phyloP scores from a whole-genome alignment of 371 early-diverging fungal species.

The Mucor racemosus region DNA sequence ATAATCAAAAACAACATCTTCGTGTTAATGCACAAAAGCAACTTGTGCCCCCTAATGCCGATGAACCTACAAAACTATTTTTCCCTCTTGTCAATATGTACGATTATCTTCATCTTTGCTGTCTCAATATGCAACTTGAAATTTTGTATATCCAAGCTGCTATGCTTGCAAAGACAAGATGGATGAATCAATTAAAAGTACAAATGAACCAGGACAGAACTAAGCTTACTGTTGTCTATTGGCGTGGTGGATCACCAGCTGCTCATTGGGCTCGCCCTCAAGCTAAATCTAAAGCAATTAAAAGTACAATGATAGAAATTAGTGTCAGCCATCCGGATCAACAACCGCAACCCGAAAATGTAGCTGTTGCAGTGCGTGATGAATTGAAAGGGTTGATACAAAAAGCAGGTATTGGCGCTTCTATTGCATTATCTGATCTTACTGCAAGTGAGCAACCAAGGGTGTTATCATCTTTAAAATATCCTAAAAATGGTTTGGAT shows the following conservation, averaged over 20 bases:
- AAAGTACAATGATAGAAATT: conserved; percentile 30
- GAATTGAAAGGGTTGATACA: conserved; percentile 48
- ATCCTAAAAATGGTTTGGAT: conserved; percentile 42
- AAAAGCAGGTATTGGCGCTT: conserved; percentile 53
- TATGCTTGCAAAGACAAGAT: conserved; percentile 63
- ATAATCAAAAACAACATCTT: conserved; percentile 54
- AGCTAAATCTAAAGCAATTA: conserved; percentile 13
- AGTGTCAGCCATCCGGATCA: conserved; percentile 34
- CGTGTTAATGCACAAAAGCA: conserved; percentile 57
- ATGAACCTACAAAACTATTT: conserved; percentile 21
- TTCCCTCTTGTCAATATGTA: conserved; percentile 67
- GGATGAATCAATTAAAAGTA: conserved; percentile 68
- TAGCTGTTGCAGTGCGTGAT: conserved; percentile 40
- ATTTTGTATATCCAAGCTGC: conserved; percentile 66
- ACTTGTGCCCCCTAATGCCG: conserved; percentile 41
- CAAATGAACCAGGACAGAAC: conserved; percentile 63
- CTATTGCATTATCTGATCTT: conserved; percentile 34
- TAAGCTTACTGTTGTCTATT: conserved; percentile 63
- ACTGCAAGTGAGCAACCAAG: conserved; percentile 32
- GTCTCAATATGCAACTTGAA: conserved; percentile 70
- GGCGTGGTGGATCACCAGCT: conserved; percentile 58
- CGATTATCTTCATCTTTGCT: conserved; percentile 71
- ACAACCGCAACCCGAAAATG: conserved; percentile 14
- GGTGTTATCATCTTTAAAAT: conserved; percentile 43
- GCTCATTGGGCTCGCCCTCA: conserved; percentile 52